Evolutionary conservation across 108 stramenopile species (phyloP), one percentile per base, ranked within the genome.

Genomic region (Cyclotella sp.): DNA sequence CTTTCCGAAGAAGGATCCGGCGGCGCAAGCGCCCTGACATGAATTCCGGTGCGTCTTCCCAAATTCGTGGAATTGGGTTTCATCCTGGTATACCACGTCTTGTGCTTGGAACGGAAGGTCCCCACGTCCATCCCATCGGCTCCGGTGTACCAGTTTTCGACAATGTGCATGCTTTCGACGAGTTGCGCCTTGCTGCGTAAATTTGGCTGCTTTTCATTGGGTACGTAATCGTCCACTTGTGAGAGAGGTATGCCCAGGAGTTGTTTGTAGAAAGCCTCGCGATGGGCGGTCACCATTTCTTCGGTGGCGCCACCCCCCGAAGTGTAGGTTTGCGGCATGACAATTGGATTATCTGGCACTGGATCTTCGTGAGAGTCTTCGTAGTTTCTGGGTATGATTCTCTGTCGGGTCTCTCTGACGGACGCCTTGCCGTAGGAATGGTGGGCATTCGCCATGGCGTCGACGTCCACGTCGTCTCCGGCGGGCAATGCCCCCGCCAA

Each of bases 11-110:
- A 21, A 28, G 39, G 22, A n/a, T 22, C 9, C 24, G 67, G 12
- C 40, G 68, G 34, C 8, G 51, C 67, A 27, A 76, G n/a, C 19
- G 67, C 58, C 29, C 76, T 43, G 9, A 76, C 30, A 49, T 76
- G 76, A 24, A 76, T 76, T 6, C 76, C 76, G 18, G 76, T 69
- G 27, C 76, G 42, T n/a, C 76, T 57, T 0, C 76, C 76, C 60
- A 68, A 26, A 27, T 76, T 68, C 0, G 12, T 26, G 4, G 59
- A 45, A 0, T 58, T 19, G 16, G 76, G 61, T 52, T 76, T 76
- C 76, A 76, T 69, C 45, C 68, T 59, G 34, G 76, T 57, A 69
- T 76, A 68, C 76, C 76, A 76, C 12, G 76, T 68, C 40, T 76
- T 76, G 40, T 76, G 68, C 47, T 49, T 76, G 26, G 59, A 44